Evolutionary conservation across 2,329 filamentous ascomycete species (phyloP).

Genomic region (Beauveria sp.): DNA sequence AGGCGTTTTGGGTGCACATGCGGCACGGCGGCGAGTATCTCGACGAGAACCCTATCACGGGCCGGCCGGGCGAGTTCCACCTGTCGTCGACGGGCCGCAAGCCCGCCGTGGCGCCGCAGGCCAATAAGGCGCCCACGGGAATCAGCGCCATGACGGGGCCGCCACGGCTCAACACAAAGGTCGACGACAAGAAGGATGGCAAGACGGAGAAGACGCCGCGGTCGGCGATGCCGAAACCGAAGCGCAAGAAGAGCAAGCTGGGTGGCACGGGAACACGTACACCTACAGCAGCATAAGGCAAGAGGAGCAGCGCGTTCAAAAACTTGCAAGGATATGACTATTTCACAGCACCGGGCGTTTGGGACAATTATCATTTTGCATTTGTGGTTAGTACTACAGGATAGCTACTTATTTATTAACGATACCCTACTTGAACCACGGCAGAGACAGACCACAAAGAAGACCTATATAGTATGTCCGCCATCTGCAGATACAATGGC

Average conservation of each 20-base stretch:
- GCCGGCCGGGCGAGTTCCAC: constrained; percentile 58
- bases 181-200: constrained; percentile 37
- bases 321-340: too few relatives aligned
- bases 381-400: not conserved
- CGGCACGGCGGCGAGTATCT: constrained; percentile 57
- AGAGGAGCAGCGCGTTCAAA: not conserved
- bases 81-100: constrained; percentile 54
- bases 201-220: constrained; percentile 39
- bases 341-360: not conserved
- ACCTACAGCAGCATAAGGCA: constrained; percentile 14
- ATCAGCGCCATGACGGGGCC: constrained; percentile 28
- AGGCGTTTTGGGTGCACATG: constrained; percentile 52
- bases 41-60: constrained; percentile 61
- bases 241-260: constrained; percentile 42
- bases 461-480: constrained; percentile 30
- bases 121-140: constrained; percentile 20
- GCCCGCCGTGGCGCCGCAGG: constrained; percentile 26
- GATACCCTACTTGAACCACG: not conserved
- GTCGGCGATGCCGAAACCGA: constrained; percentile 35
- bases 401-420: constrained; percentile 9
- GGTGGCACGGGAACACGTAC: constrained; percentile 25
- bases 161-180: constrained; percentile 31
- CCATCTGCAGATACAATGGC: constrained; percentile 36
- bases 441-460: not conserved
- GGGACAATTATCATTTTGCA: not conserved